Evolutionary conservation across 2,329 filamentous ascomycete species (phyloP), one percentile per base, ranked within the genome.

Genomic region (Lasiodiplodia sp.): DNA sequence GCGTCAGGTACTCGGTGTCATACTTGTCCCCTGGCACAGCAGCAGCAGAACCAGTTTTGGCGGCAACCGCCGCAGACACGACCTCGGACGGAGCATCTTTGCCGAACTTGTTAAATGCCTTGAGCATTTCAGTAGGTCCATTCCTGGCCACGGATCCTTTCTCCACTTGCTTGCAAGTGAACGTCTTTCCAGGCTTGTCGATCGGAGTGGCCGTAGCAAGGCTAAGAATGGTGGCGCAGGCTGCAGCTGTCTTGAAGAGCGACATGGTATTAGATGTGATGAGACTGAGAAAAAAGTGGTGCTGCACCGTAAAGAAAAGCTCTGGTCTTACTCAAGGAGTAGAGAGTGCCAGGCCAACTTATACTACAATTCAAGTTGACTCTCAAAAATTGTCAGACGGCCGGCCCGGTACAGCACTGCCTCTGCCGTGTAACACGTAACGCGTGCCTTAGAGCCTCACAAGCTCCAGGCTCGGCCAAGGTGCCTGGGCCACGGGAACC

Each of bases 1-100:
- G 87, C 71, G 76, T 81, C 4, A 83, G 77, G 72, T 83, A 83
- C 16, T 73, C 71, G 8, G 73, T 73, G 52, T 79, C 78, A 66
- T 76, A 75, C 44, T 77, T 71, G 67, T 83, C 82, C 68, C 76
- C 75, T 14, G 82, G 82, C 47, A 75, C 77, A 58, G 82, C 81
- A 66, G 78, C 72, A 14, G 79, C 81, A 64, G 75, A 72, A 52
- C 83, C 82, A 57, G 72, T 79, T 25, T 73, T 73, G 66, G 78
- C 16, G 57, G 77, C 74, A 12, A 74, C 75, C 5, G 78, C 81
- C 38, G 77, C 78, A 60, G 71, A 69, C 51, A 75, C 67, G 21
- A 79, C 69, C 68, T 72, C 68, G 53, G 70, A 67, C 37, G 80
- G 75, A 18, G 80, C 75, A 51, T 67, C 40, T 68, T 76, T 75